Evolutionary conservation across 192 early-diverging fungal species (phyloP), one percentile per base, ranked within the genome.

Genomic region (Entomortierella lignicola): DNA sequence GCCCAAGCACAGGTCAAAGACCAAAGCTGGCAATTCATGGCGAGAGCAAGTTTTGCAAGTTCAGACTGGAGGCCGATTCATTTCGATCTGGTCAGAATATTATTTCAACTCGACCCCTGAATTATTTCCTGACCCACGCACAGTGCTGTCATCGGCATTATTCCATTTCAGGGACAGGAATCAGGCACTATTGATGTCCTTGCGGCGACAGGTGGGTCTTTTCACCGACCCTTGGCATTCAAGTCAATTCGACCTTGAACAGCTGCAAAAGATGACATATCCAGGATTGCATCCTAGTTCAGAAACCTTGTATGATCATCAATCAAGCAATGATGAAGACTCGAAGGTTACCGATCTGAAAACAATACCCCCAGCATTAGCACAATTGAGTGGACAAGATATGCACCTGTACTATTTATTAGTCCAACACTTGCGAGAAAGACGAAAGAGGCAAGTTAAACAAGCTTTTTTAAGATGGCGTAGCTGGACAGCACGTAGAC

Each of bases 41-140:
- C 71, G 69, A 15, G 55, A 77, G 15, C 37, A 56, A 1, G 79
- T 77, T 15, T 55, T 84, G 37, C 27, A 37, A 11, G 60, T 79
- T 2, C 69, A 81, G 25, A 84, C 79, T 21, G 80, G 66, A 4
- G 83, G 79, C 1, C 65, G 83, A 21, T 56, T 70, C 11, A 72
- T 65, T 21, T 47, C 79, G 26, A 50, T 84, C 6, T 84, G 83
- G 83, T 21, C 69, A 7, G 79, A 84, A 55, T 84, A 81, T 50
- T 81, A 84, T 53, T 79, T 84, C 30, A 69, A 79, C 17, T 44
- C 63, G 0, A 65, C 68, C 0, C 61, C 67, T 0, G 20, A 21
- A 18, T 79, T 34, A 55, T 54, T 60, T 21, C 67, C 75, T 5
- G 63, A 79, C 32, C 55, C 75, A 11, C 55, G 75, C 10, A 59